Conservation (phyloP, 2,329 filamentous ascomycete genomes). For the Trichoderma atroviride region DNA sequence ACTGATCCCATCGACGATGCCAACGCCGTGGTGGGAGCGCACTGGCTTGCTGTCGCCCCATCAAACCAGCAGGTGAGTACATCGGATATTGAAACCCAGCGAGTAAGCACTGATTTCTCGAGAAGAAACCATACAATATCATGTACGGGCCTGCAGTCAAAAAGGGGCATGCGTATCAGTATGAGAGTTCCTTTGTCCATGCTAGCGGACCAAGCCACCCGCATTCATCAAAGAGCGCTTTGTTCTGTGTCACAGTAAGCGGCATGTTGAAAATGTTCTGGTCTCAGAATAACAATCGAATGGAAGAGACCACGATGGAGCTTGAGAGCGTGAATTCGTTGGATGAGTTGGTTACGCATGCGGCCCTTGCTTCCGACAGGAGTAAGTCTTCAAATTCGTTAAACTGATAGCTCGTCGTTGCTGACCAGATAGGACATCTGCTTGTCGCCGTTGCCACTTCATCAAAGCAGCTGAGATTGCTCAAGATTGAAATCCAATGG, state of each 20-base stretch:
- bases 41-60: conserved; percentile 74
- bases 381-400: conserved; percentile 49
- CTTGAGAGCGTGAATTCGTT: conserved; percentile 72
- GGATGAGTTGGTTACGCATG: conserved; percentile 79
- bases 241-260: conserved; percentile 75
- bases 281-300: conserved; percentile 71
- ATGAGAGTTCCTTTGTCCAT: conserved; percentile 66
- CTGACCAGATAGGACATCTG: conserved; percentile 51
- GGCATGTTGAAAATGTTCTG: conserved; percentile 77
- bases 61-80: conserved; percentile 43
- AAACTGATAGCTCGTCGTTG: not conserved
- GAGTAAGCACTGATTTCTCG: conserved; percentile 13
- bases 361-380: conserved; percentile 73
- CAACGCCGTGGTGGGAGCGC: conserved; percentile 76
- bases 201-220: conserved; percentile 75
- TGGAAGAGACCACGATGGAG: conserved; percentile 73
- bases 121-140: conserved; percentile 48
- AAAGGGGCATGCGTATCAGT: conserved; percentile 65
- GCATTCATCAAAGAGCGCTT: conserved; percentile 67
- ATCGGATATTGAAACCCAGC: too few relatives aligned
- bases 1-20: conserved; percentile 74
- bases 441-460: conserved; percentile 69
- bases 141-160: conserved; percentile 66
- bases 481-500: conserved; percentile 77
- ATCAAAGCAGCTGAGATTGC: conserved; percentile 72